phyloP scores from a whole-genome alignment of 2,329 filamentous ascomycete genomes.

The Ilyonectria mors-panacis region DNA sequence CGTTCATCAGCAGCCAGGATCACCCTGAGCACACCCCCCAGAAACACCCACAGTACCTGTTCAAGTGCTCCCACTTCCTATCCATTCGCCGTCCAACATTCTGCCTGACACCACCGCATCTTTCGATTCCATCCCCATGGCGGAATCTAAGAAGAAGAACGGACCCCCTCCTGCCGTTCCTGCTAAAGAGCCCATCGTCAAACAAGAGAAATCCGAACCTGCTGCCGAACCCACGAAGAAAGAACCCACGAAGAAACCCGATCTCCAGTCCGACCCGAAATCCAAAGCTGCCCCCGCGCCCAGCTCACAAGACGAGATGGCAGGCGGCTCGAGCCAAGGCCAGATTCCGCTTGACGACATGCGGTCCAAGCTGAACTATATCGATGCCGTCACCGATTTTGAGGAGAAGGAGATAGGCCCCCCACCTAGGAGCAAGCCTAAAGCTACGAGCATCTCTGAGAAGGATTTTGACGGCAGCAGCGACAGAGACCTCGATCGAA shows the following conservation, averaged over 20 bases:
- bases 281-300: neutral
- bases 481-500: conserved; percentile 16
- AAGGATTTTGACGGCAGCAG: conserved; percentile 11
- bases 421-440: conserved; percentile 22
- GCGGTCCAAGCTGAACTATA: conserved; percentile 33
- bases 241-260: conserved; percentile 4
- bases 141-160: conserved; percentile 27
- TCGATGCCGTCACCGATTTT: conserved; percentile 26
- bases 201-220: neutral
- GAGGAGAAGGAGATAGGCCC: conserved; percentile 27
- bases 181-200: conserved; percentile 34
- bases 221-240: neutral
- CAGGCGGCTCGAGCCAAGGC: conserved; percentile 27
- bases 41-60: neutral
- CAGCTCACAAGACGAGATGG: conserved; percentile 28
- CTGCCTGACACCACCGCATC: neutral
- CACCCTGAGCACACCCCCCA: conserved; percentile 1
- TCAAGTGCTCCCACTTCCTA: conserved; percentile 3
- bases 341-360: conserved; percentile 35
- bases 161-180: conserved; percentile 32
- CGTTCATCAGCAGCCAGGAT: neutral
- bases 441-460: conserved; percentile 17
- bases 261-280: neutral
- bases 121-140: conserved; percentile 33
- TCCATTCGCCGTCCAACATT: neutral